These are phyloP conservation scores for Cercospora sojina DNA, from an alignment of 2,329 filamentous ascomycete species.

Conservation along the genomic window DNA sequence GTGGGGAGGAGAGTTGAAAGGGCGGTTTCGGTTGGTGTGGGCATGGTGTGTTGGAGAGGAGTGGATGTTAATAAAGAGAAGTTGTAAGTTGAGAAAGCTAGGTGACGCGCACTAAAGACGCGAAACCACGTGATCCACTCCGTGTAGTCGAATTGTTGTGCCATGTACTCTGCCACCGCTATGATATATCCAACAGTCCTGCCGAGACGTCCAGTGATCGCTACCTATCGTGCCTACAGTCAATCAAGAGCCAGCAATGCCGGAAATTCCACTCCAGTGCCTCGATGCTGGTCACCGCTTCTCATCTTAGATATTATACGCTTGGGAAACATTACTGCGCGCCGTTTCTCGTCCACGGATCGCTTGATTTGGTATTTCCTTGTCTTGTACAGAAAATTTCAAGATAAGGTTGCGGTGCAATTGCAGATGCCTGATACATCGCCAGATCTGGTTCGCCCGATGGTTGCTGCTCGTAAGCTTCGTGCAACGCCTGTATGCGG, in stretches of 20 bases:
- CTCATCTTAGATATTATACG: background rate
- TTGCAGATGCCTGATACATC: background rate
- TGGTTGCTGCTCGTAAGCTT: background rate
- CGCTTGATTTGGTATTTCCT: background rate
- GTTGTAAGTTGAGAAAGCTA: background rate
- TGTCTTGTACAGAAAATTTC: background rate
- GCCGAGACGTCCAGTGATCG: background rate
- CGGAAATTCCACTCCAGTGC: background rate
- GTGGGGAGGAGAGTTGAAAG: slow-evolving; percentile 73
- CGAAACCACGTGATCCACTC: background rate
- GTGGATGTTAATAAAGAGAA: background rate
- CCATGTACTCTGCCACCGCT: background rate
- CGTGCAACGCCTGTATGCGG: background rate
- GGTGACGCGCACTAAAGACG: background rate
- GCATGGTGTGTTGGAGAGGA: slow-evolving; percentile 52
- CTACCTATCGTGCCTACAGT: background rate
- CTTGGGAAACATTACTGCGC: background rate
- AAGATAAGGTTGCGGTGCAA: background rate
- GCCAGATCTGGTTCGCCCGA: background rate
- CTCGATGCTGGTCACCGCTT: background rate
- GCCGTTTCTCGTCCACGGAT: background rate
- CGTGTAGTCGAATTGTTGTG: background rate
- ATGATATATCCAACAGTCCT: background rate
- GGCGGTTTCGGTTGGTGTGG: slow-evolving; percentile 69
- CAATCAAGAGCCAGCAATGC: background rate